Evolutionary conservation across 148 eudicot species (phyloP).

Genomic region (Vaccinium vitisidaea): DNA sequence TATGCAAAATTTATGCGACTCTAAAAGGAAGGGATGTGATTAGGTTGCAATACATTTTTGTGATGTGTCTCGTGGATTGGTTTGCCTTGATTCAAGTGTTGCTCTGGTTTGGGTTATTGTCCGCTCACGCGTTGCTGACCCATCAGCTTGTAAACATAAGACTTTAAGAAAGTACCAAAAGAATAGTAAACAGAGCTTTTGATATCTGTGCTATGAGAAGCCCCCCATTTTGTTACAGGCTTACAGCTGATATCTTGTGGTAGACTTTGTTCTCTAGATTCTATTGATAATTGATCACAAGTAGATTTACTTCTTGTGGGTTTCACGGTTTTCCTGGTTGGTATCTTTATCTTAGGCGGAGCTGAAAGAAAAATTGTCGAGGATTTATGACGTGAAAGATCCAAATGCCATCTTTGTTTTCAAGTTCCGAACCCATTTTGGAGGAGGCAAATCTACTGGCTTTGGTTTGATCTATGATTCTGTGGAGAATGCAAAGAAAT

Average conservation of each 20-base stretch:
- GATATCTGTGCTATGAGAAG: constrained; percentile 8
- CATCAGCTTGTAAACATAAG: not conserved
- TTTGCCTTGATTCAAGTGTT: not conserved
- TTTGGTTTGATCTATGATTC: constrained; percentile 28
- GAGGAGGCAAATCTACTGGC: too few species aligned
- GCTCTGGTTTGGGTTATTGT: not conserved
- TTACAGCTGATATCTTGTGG: not conserved
- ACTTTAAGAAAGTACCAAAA: constrained; percentile 18
- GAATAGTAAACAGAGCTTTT: constrained; percentile 27
- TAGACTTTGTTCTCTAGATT: not conserved
- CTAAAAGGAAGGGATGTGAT: not conserved
- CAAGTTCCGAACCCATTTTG: too few species aligned
- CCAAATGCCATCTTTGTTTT: too few species aligned
- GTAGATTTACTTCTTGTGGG: not conserved
- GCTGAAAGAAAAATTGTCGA: too few species aligned
- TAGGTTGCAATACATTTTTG: not conserved
- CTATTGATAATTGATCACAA: not conserved
- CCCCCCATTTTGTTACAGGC: not conserved
- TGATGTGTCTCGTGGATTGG: not conserved
- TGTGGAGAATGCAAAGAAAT: constrained; percentile 81
- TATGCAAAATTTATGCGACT: not conserved
- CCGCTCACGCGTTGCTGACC: not conserved
- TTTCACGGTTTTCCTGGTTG: not conserved
- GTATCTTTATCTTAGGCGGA: not conserved
- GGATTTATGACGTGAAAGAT: too few species aligned